Base-by-base conservation (phyloP, 2,329 filamentous ascomycete species). In the Cytospora piceae region DNA sequence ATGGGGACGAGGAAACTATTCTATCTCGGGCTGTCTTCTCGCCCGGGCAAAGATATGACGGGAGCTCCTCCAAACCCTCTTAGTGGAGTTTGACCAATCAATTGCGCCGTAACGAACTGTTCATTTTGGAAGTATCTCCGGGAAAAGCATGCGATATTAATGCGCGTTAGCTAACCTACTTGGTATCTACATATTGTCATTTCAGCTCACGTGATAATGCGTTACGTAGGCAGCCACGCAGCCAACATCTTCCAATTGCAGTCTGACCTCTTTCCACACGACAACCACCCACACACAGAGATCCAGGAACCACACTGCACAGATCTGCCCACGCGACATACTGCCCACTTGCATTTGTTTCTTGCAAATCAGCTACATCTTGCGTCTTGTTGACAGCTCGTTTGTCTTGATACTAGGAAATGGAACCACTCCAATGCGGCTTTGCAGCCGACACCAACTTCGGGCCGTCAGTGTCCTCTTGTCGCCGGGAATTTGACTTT, bases 401-500 rank as follows among this genome's bases (percentile, higher is more conserved):
- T 42, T 20, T 5, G 1, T 42, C 39, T 42, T 42, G 14, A 2
- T 42, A 42, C 24, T 27, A 17, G 22, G 32, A 8, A 57, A 57
- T 57, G 55, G 34, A 57, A 24, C 3, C 55, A 34, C 24, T 42
- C 20, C 34, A 57, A 31, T 61, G 59, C 51, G 49, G 46, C 14
- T 53, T 53, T 58, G 68, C 34, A 22, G 69, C 60, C 39, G 68
- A 69, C 22, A 53, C n/a, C 52, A 37, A 46, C 24, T 70, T 70
- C 27, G 69, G 69, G 5, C 68, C 69, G 4, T 62, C 59, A n/a
- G 68, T 70, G 29, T 4, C 61, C 31, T 27, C 51, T 49, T 70
- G 68, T 66, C 69, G 68, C 24, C 63, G 68, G 34, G 24, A 37
- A 34, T 67, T 69, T 24, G 68, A 70, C 46, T 69, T 70, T 56